Base-by-base conservation (phyloP, 2,329 filamentous ascomycete species). In the Parastagonospora nodorum region DNA sequence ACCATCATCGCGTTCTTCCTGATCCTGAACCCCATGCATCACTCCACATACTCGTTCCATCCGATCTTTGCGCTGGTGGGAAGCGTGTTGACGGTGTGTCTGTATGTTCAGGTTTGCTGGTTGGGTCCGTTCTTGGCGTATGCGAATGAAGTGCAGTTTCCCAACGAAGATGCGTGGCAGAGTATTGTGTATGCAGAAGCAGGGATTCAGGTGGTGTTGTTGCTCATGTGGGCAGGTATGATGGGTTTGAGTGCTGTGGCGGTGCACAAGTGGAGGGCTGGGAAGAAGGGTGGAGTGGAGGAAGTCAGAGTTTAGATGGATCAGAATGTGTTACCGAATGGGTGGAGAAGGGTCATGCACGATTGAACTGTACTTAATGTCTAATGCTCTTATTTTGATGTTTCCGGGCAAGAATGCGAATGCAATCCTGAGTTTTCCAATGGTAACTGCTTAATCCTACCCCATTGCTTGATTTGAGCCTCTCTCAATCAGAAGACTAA, bases 251-350 rank as follows among this genome's bases (percentile, higher is more conserved):
- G 39, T 10, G 40, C 33, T 42, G 24, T 45, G 2, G 47, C 47
- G 14, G 48, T 50, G 24, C 51, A 54, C 35, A 37, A 27, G 15
- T 50, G 47, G 47, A 54, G 51, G 41, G 29, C 28, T 19, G 47
- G 9, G 27, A 31, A 32, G 29, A 38, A 38, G 32, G 15, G 33
- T 15, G 2, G 37, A 12, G 24, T 28, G 11, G 35, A 11, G 16
- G 15, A n/a, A 4, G 42, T 27, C 8, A 29, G 19, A 11, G 19
- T 24, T 8, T 11, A 14, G 10, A 5, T 6, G 16, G 19, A 5
- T 5, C 5, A 24, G 19, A 24, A 24, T 24, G 19, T 24, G 3
- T 24, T 5, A 24, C 5, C 19, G 19, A 24, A 24, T n/a, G n/a
- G n/a, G 19, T 24, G 3, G 19, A 5, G 19, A 24, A 24, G 19